These are phyloP conservation scores for Cucumis hystrix DNA, from an alignment of 306 rosid genomes.

Conservation along the genomic window DNA sequence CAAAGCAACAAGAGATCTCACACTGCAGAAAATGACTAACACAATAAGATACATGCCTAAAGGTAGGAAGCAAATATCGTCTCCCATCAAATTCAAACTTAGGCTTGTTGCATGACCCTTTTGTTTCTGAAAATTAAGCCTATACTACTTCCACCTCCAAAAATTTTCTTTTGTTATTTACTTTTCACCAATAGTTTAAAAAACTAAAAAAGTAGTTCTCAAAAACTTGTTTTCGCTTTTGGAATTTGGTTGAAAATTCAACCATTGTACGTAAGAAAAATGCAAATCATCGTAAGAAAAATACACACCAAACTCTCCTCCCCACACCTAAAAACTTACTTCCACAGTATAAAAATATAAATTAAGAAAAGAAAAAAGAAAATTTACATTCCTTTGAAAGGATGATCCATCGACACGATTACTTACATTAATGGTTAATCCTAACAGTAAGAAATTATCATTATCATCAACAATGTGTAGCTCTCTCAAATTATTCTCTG, in stretches of 20 bases:
- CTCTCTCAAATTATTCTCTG: conserved; percentile 27
- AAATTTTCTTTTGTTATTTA: too few relatives aligned
- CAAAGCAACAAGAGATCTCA: conserved; percentile 82
- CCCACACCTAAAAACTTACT: not conserved
- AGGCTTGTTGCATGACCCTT: too few relatives aligned
- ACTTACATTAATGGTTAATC: conserved; percentile 10
- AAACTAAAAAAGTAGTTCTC: too few relatives aligned
- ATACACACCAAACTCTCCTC: not conserved
- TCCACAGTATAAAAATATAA: not conserved
- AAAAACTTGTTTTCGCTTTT: too few relatives aligned
- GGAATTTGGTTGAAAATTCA: too few relatives aligned
- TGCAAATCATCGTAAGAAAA: too few relatives aligned
- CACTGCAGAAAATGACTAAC: conserved; percentile 41
- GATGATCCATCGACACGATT: not conserved
- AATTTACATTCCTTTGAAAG: not conserved
- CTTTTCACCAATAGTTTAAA: too few relatives aligned
- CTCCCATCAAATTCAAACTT: not conserved
- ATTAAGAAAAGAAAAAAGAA: too few relatives aligned
- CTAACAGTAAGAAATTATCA: not conserved
- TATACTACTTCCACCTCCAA: too few relatives aligned
- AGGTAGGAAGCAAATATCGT: not conserved
- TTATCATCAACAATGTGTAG: not conserved
- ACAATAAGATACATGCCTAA: conserved; percentile 3
- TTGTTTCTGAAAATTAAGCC: too few relatives aligned
- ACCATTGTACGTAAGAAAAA: too few relatives aligned